Evolutionary conservation across 345 rosid genomes (phyloP), one percentile per base, ranked within the genome.

Genomic region (Boechera retrofracta): DNA sequence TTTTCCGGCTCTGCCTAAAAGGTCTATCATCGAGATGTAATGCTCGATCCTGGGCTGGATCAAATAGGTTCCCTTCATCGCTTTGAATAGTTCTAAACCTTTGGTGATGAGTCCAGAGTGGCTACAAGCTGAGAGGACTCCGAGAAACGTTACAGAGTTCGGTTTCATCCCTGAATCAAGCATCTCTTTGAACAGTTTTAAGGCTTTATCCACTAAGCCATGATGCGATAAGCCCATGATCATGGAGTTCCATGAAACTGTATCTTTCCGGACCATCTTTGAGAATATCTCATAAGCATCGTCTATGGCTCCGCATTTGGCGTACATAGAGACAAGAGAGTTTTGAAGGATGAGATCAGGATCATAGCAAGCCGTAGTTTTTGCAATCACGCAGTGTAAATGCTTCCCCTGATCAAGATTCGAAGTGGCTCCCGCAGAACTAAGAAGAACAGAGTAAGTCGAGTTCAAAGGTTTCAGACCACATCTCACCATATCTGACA

Each of bases 341-440:
- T 87, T 67, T 80, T 78, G 81, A 86, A 80, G 78, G 64, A 82
- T 84, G 80, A 84, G 41, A 69, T 85, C 88, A 89, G 72, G 68
- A 61, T 89, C 94, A 31, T 83, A 74, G 18, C 86, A 61, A 60
- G 64, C 36, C 0, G 64, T 65, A 0, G 83, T 80, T 82, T 89
- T 89, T 51, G 82, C 51, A 42, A 92, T 69, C 72, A 86, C 54
- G 49, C 85, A 77, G 59, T 86, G 96, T 51, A 85, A 60, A 80
- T 89, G 92, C 75, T 74, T 86, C 69, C 93, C 96, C 51, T 72
- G 81, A 74, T 86, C 87, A 10, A 90, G 84, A 83, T 85, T 77
- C n/a, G 92, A 82, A 29, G 81, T 72, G 67, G 94, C 92, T 69
- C 97, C 96, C 16, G 89, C 85, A 16, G 90, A 90, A 42, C 91